These are phyloP conservation scores for Penicillium sp. DNA, from an alignment of 2,329 filamentous ascomycete genomes.

Conservation along the genomic window DNA sequence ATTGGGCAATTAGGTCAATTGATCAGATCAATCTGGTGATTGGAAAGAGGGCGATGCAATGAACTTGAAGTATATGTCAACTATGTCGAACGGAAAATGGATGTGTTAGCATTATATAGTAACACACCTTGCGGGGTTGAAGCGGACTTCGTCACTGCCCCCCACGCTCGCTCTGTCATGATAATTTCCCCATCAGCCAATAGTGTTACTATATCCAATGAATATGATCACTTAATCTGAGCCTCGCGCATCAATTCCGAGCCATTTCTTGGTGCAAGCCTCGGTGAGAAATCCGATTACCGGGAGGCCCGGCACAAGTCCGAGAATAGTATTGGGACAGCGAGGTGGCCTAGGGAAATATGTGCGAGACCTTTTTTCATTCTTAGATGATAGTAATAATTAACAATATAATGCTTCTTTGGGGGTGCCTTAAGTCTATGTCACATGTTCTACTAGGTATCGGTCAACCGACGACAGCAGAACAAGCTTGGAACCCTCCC, in stretches of 20 bases:
- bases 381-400: not conserved
- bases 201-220: not conserved
- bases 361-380: not conserved
- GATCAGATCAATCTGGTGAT: not conserved
- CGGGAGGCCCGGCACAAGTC: slow-evolving; percentile 32
- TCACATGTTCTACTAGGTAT: not conserved
- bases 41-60: not conserved
- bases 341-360: not conserved
- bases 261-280: not conserved
- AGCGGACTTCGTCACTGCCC: slow-evolving; percentile 10
- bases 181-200: slow-evolving; percentile 6
- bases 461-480: not conserved
- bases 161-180: slow-evolving; percentile 14
- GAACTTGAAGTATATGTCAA: not conserved
- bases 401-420: not conserved
- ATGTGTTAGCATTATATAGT: slow-evolving; percentile 11
- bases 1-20: not conserved
- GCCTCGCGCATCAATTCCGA: slow-evolving; percentile 32
- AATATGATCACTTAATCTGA: not conserved
- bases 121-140: slow-evolving; percentile 13
- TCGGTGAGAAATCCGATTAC: slow-evolving; percentile 32
- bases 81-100: not conserved
- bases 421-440: not conserved
- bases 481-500: not conserved
- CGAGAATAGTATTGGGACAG: slow-evolving; percentile 16